Evolutionary conservation across 305 asterid genomes (phyloP), one percentile per base, ranked within the genome.

Genomic region (Fraxinus xanthoxyloides): DNA sequence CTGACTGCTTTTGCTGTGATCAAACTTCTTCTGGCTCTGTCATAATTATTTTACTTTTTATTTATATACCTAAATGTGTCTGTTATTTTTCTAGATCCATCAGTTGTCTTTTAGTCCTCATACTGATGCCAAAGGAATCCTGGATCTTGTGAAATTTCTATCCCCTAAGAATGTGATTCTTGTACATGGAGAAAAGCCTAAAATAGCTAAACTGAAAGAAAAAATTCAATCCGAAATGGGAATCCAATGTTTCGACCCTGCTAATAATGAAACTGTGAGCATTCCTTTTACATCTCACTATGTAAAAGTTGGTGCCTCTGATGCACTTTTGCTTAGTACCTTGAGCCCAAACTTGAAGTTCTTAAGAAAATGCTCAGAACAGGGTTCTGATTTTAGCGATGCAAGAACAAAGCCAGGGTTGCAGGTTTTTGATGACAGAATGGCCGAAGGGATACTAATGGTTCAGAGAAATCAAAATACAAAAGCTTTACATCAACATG

Each of bases 101-200:
- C 97, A 94, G 76, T 78, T 95, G 79, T 91, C 99, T 19, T 95
- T 95, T 82, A 95, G 99, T 87, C 94, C 95, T 56, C 99, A 95
- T 79, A 94, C 98, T n/a, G 98, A 95, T 82, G 94, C 94, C 85
- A 94, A 92, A 89, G 99, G 99, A 88, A 95, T 95, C 79, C 87
- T 93, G 92, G 99, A 95, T 88, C 93, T 95, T 32, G 74, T 95
- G 54, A 92, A 86, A 84, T 95, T 94, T 86, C 93, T 95, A n/a
- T 91, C 92, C 48, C 99, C 99, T 24, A 92, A 95, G 87, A 90
- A 95, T 59, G 97, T 94, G 69, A 87, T 95, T 51, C 97, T 95
- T 61, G 97, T 95, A 19, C 99, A 95, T 81, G 99, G 98, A 12
- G 99, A 95, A 75, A 94, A 92, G 89, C 97, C 94, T 73, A 92